Evolutionary conservation across 257 asterid species (phyloP), one percentile per base, ranked within the genome.

Genomic region (Capsicum baccatum): DNA sequence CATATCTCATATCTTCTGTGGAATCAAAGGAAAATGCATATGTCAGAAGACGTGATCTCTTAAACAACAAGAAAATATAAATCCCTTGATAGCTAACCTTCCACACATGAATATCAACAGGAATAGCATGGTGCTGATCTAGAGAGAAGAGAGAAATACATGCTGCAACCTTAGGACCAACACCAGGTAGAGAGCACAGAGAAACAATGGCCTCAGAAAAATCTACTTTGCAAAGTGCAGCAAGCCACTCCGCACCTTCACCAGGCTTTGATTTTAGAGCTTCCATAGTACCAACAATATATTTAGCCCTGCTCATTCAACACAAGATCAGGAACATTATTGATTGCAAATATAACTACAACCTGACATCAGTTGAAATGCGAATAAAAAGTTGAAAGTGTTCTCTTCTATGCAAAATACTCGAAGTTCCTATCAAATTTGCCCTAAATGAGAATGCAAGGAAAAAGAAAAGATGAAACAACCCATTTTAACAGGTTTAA

Each of bases 91-190:
- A 59, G 73, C 88, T 86, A 79, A 96, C 99, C 98, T 93, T 80
- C 99, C 99, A 97, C 71, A 95, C 99, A 69, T 97, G 99, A 63
- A 97, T 97, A 87, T 97, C 99, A 16, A 97, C 98, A 9, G 99
- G 99, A 86, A 97, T 92, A 64, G 98, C 97, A 59, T 94, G 98
- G 88, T 97, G 99, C 84, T 97, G 97, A 87, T 97, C 99, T 58
- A 97, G 91, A 44, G 98, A 89, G 90, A 97, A 97, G 52, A 97
- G 98, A 52, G 99, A 97, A 86, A 95, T 81, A 87, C 99, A 97
- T 3, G 99, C 97, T 70, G 99, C 98, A 68, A 97, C 99, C 87
- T 97, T 97, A n/a, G 99, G 98, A 67, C 99, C 99, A 82, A 97
- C 99, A 54, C 99, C 99, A 19, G 97, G 97, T 89, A 97, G 86